phyloP scores from a whole-genome alignment of 768 basidiomycete genomes.

The Kondoa subrosea region DNA sequence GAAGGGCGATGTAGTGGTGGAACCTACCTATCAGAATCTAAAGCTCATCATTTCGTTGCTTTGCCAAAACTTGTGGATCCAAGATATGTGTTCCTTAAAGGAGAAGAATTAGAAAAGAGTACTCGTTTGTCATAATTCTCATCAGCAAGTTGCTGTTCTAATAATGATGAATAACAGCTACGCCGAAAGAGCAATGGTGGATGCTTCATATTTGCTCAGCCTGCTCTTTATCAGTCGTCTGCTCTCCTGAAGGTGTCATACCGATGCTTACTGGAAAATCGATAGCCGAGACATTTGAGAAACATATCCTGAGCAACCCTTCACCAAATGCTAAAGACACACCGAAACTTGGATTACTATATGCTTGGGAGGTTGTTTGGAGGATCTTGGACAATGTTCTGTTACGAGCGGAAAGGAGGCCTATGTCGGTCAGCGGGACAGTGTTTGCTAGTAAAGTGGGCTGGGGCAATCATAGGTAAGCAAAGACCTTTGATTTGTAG shows the following conservation, averaged over 20 bases:
- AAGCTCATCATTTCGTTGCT: slow-evolving; percentile 16
- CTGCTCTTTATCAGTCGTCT: background rate
- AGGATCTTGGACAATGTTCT: slow-evolving; percentile 8
- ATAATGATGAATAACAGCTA: background rate
- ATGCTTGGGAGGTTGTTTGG: slow-evolving; percentile 5
- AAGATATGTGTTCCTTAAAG: background rate
- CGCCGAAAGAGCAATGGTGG: background rate
- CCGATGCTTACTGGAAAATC: background rate
- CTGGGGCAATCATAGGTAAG: background rate
- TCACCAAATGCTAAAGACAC: too few species aligned
- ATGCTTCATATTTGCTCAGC: background rate
- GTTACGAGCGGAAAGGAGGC: background rate
- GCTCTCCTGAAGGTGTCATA: background rate
- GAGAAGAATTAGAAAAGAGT: background rate
- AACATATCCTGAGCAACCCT: background rate
- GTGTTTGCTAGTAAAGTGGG: background rate
- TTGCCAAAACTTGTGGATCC: slow-evolving; percentile 9
- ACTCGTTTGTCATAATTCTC: background rate
- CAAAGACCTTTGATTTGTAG: background rate
- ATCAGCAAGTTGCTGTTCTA: background rate
- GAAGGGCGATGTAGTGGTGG: background rate
- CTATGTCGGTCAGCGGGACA: background rate
- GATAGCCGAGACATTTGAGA: background rate
- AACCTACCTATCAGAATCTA: background rate
- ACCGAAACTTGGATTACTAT: background rate